These are phyloP conservation scores for Debaryomyces nepalensis DNA, from an alignment of 1,139 yeast genomes.

Conservation along the genomic window DNA sequence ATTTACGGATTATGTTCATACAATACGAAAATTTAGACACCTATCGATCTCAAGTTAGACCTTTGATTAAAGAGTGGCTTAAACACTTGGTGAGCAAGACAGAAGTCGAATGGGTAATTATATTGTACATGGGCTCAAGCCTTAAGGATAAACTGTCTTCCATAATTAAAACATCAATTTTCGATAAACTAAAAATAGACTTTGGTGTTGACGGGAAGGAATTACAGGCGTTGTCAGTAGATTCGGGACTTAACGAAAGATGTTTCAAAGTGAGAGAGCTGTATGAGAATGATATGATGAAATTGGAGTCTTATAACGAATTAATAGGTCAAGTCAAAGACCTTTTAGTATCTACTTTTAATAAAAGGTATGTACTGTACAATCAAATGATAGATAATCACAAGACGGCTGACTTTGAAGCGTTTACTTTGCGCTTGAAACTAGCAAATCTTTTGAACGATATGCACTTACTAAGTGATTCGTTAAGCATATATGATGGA, in stretches of 20 bases:
- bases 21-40: constrained; percentile 69
- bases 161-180: constrained; percentile 56
- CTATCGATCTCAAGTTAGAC: constrained; percentile 79
- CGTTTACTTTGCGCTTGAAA: constrained; percentile 23
- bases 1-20: constrained; percentile 71
- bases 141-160: constrained; percentile 47
- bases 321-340: constrained; percentile 53
- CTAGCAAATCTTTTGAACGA: constrained; percentile 44
- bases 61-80: constrained; percentile 83
- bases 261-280: constrained; percentile 47
- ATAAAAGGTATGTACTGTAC: constrained; percentile 48
- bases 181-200: constrained; percentile 69
- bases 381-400: constrained; percentile 39
- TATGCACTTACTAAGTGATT: constrained; percentile 61
- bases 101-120: constrained; percentile 65
- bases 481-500: constrained; percentile 53
- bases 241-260: constrained; percentile 29
- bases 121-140: constrained; percentile 56
- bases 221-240: constrained; percentile 23
- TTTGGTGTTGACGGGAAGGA: constrained; percentile 57
- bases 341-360: constrained; percentile 60
- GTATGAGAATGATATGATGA: constrained; percentile 41
- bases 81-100: constrained; percentile 47
- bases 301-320: constrained; percentile 54
- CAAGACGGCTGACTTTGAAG: constrained; percentile 22